These are phyloP conservation scores for Suillus alpinus DNA, from an alignment of 768 basidiomycete species.

Conservation along the genomic window DNA sequence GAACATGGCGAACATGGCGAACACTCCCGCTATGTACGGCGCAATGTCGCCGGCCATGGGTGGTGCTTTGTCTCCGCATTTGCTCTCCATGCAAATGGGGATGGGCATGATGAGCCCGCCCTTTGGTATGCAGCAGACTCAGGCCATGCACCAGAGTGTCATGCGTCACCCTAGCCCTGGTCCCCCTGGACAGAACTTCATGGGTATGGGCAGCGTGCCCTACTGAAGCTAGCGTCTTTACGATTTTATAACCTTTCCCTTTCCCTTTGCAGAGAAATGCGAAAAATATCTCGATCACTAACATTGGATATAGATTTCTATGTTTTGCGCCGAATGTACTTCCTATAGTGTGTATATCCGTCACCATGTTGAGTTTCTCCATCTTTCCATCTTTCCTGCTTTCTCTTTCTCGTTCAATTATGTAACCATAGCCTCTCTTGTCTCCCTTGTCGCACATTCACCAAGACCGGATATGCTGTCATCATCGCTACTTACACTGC, in stretches of 20 bases:
- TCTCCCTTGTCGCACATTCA: conserved; percentile 10
- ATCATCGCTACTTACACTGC: conserved; percentile 25
- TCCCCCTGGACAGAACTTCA: conserved; percentile 47
- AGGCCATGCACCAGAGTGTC: conserved; percentile 83
- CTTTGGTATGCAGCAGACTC: conserved; percentile 54
- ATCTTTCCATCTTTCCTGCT: conserved; percentile 14
- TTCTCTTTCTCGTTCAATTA: conserved; percentile 15
- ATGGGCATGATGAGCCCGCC: conserved; percentile 47
- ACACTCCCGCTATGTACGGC: conserved; percentile 30
- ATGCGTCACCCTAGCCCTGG: conserved; percentile 79
- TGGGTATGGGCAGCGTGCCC: conserved; percentile 38
- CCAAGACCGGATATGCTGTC: conserved; percentile 10
- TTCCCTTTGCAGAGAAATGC: not conserved
- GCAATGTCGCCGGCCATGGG: conserved; percentile 32
- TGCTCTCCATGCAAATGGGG: conserved; percentile 47
- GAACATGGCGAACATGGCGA: conserved; percentile 36
- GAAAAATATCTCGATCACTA: conserved; percentile 2
- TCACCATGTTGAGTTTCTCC: not conserved
- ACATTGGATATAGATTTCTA: conserved; percentile 26
- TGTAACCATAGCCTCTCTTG: conserved; percentile 10
- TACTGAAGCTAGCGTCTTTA: conserved; percentile 21
- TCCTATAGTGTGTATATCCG: conserved; percentile 3
- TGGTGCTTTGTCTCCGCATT: conserved; percentile 28
- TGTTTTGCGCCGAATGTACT: conserved; percentile 10
- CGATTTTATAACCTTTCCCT: not conserved